Percentiles rank a stretch among this genome's conserved stretches.
Evolutionary conservation across 805 yeast species (phyloP).

Genomic region (Blastobotrys robertii): DNA sequence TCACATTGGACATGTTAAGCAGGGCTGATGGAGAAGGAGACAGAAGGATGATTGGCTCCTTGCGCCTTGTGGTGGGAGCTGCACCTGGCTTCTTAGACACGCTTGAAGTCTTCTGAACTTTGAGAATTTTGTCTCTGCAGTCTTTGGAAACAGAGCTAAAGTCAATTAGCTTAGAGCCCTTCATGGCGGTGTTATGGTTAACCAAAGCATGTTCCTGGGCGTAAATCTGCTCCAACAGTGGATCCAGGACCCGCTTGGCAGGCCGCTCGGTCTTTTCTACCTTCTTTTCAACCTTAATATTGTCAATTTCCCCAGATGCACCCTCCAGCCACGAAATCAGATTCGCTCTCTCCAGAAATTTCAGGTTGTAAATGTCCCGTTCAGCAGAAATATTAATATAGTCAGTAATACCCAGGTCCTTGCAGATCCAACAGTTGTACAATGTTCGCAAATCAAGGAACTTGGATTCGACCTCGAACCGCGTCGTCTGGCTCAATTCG

Average conservation of each 20-base stretch:
- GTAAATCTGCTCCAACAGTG: constrained; percentile 39
- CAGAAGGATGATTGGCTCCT: constrained; percentile 62
- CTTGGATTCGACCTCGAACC: constrained; percentile 30
- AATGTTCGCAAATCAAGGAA: constrained; percentile 43
- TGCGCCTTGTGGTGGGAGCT: constrained; percentile 9
- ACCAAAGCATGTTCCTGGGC: constrained; percentile 34
- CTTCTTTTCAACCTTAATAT: constrained; percentile 24
- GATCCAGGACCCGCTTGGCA: constrained; percentile 34
- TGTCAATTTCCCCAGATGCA: constrained; percentile 48
- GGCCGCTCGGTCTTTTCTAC: constrained; percentile 4
- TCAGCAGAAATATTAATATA: constrained; percentile 66
- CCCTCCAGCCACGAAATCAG: constrained; percentile 76
- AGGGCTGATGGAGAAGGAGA: constrained; percentile 76
- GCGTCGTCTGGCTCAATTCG: constrained; percentile 40
- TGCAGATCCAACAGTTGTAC: constrained; percentile 68
- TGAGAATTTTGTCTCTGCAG: constrained; percentile 24
- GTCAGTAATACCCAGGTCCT: constrained; percentile 68
- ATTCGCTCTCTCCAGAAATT: constrained; percentile 79
- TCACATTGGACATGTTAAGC: constrained; percentile 53
- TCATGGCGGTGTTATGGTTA: constrained; percentile 34
- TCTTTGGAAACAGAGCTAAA: constrained; percentile 28
- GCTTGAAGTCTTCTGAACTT: neutral
- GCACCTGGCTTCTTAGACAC: neutral
- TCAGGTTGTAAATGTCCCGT: constrained; percentile 54
- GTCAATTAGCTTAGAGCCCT: constrained; percentile 29